Evolutionary conservation across 2,329 filamentous ascomycete genomes (phyloP), one percentile per base, ranked within the genome.

Genomic region (Calonectria naviculata): DNA sequence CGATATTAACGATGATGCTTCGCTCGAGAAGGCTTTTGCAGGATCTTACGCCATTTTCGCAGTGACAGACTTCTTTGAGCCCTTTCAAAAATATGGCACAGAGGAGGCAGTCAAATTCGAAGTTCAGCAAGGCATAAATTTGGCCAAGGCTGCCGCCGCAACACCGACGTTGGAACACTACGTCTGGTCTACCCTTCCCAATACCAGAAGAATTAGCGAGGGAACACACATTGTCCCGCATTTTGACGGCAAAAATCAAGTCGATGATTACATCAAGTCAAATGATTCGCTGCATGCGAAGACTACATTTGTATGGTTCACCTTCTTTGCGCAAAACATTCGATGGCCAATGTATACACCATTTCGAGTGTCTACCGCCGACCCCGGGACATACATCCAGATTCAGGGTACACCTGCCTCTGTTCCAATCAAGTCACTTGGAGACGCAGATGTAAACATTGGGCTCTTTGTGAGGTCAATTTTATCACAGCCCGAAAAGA

Each of bases 121-220:
- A 76, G 75, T 77, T 19, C 65, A 70, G 13, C 84, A 85, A 46
- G 85, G 82, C 7, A 83, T 81, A 73, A 86, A 84, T 46, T 70
- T 87, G 6, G 85, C 84, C 5, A 79, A 80, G 6, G 85, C 85
- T 3, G 86, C 85, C 0, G 79, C 81, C 0, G 70, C 75, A 9
- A 83, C 79, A 0, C 17, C 74, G 0, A 82, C 83, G 0, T 79
- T 88, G 1, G 77, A 85, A 65, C 84, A 87, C 70, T 87, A 83
- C 73, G 79, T 87, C 65, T 87, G 85, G 84, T 85, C 83, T 9
- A 87, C 85, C 0, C 78, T 85, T 6, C 85, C 85, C 1, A 80
- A 82, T 41, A 75, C 80, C 6, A 75, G 72, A 38, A 73, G 69
- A 15, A 77, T 82, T 19, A 80, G 80, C 6, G 69, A 72, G 0